These are phyloP conservation scores for Podila minutissima DNA, from an alignment of 192 early-diverging fungal genomes.

Conservation along the genomic window DNA sequence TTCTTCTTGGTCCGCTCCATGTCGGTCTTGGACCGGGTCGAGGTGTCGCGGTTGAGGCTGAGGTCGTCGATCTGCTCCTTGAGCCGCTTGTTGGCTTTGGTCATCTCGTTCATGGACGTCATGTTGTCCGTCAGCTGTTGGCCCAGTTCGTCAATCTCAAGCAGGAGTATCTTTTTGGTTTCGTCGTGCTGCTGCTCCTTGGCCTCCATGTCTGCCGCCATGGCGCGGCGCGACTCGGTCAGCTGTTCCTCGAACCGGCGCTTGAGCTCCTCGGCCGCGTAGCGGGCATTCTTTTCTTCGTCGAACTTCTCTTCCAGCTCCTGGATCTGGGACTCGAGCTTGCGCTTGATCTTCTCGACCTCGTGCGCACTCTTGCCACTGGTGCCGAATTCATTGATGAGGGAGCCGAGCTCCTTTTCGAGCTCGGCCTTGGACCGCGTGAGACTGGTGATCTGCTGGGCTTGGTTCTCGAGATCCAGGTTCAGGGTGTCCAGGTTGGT, in stretches of 20 bases:
- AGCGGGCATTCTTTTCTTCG: constrained; percentile 65
- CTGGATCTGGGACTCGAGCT: constrained; percentile 67
- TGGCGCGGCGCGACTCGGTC: constrained; percentile 70
- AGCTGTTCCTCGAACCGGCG: constrained; percentile 73
- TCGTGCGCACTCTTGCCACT: constrained; percentile 79
- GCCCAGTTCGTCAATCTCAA: constrained; percentile 67
- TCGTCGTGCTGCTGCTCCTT: constrained; percentile 83
- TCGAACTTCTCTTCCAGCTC: constrained; percentile 72
- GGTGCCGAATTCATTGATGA: constrained; percentile 80
- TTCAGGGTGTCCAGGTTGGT: constrained; percentile 63
- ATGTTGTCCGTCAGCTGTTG: constrained; percentile 64
- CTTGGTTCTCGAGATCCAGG: constrained; percentile 68
- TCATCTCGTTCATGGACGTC: constrained; percentile 54
- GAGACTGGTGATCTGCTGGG: constrained; percentile 57
- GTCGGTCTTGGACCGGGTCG: constrained; percentile 58
- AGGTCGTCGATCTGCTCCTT: constrained; percentile 68
- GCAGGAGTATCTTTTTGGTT: constrained; percentile 68
- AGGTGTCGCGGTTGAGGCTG: constrained; percentile 59
- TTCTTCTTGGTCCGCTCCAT: constrained; percentile 66
- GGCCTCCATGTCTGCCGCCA: constrained; percentile 66
- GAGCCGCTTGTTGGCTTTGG: constrained; percentile 62
- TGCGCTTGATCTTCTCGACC: constrained; percentile 71
- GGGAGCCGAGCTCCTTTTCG: constrained; percentile 70
- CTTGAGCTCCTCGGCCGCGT: constrained; percentile 74
- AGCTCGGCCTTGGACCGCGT: constrained; percentile 74